phyloP scores from a whole-genome alignment of 768 basidiomycete genomes.

The Termitomyces sp. region DNA sequence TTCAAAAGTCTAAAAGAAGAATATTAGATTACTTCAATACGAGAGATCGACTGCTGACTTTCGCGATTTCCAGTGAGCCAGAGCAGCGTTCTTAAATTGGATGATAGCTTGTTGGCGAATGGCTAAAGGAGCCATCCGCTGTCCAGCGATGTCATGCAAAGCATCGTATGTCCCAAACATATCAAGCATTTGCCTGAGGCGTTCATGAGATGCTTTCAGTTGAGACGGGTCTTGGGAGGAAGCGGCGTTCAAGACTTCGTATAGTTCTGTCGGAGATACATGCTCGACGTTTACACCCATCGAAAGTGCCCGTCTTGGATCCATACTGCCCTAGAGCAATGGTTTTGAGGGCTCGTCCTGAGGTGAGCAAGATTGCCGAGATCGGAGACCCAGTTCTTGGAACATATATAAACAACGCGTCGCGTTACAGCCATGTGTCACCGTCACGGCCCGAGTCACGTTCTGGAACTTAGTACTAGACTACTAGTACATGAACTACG shows the following conservation, averaged over 20 bases:
- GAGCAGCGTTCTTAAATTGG: conserved; percentile 82
- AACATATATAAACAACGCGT: conserved; percentile 47
- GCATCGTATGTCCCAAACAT: conserved; percentile 69
- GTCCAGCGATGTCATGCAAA: conserved; percentile 70
- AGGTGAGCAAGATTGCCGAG: background rate
- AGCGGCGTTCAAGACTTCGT: conserved; percentile 62
- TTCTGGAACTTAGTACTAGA: background rate
- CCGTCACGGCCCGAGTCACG: conserved; percentile 9
- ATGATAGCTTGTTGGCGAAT: conserved; percentile 83
- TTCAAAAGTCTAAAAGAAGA: conserved; percentile 52
- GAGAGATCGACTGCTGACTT: conserved; percentile 44
- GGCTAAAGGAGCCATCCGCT: conserved; percentile 52
- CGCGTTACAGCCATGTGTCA: conserved; percentile 23
- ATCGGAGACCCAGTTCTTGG: conserved; percentile 5
- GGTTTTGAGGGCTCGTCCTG: too few species aligned
- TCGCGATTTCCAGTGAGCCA: conserved; percentile 73
- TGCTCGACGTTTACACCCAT: conserved; percentile 36
- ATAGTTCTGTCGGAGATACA: conserved; percentile 62
- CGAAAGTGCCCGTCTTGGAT: conserved; percentile 23
- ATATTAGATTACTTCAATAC: background rate
- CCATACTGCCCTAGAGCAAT: conserved; percentile 20
- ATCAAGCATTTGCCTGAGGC: conserved; percentile 66
- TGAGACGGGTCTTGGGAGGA: conserved; percentile 67
- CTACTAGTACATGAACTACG: background rate
- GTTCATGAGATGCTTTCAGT: conserved; percentile 48